A percentile compares a stretch with the other conserved stretches of the same genome.
These are phyloP conservation scores for Corymbia calophylla DNA, from an alignment of 441 rosid species.

Conservation along the genomic window DNA sequence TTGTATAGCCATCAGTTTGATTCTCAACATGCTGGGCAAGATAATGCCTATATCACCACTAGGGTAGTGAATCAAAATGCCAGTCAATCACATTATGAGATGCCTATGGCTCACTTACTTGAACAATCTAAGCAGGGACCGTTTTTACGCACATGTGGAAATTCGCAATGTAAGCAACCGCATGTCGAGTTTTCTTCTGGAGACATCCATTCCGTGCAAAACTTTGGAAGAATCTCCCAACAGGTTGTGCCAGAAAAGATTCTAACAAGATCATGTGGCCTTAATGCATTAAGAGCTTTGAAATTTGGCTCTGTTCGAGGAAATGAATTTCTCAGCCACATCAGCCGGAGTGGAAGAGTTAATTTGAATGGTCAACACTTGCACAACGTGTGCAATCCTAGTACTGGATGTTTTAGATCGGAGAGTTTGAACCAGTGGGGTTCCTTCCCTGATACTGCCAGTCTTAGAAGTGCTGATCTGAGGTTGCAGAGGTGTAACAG, in stretches of 20 bases:
- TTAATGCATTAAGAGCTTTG: conserved; percentile 37
- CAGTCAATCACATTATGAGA: conserved; percentile 40
- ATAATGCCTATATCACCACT: conserved; percentile 17
- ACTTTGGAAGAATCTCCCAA: conserved; percentile 30
- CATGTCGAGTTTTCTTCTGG: conserved; percentile 7
- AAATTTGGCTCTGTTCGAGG: conserved; percentile 42
- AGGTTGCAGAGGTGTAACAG: conserved; percentile 42
- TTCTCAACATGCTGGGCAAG: conserved; percentile 31
- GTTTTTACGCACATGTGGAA: conserved; percentile 24
- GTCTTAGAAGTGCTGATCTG: conserved; percentile 25
- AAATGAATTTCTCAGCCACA: conserved; percentile 27
- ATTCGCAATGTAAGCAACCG: conserved; percentile 23
- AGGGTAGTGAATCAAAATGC: conserved; percentile 19
- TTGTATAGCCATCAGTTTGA: conserved; percentile 34
- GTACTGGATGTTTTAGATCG: conserved; percentile 21
- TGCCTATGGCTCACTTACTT: conserved; percentile 28
- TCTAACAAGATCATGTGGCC: conserved; percentile 54
- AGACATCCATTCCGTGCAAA: conserved; percentile 20
- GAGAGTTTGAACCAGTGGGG: conserved; percentile 31
- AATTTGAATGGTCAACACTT: conserved; percentile 24
- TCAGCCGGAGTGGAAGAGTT: conserved; percentile 30
- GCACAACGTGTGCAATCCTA: conserved; percentile 21
- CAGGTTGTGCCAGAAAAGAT: conserved; percentile 60
- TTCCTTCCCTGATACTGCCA: conserved; percentile 16
- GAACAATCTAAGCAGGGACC: conserved; percentile 40